A percentile compares a stretch with the other conserved stretches of the same genome.
phyloP scores from a whole-genome alignment of 768 basidiomycete genomes.

The Butyriboletus loyo region DNA sequence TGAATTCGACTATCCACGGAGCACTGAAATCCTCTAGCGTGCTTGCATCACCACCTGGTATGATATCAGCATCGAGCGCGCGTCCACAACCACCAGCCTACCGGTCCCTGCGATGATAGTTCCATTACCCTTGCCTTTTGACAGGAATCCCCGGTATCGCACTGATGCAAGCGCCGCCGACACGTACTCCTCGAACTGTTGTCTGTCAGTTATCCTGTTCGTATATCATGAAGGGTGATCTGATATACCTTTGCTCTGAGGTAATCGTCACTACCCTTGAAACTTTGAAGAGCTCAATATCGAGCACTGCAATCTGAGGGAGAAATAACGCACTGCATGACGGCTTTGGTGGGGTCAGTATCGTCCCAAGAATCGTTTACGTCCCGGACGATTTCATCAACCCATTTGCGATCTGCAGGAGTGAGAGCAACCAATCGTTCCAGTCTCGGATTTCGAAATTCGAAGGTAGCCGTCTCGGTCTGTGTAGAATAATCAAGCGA shows the following conservation, averaged over 20 bases:
- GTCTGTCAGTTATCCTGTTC: neutral
- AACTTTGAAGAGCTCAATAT: constrained; percentile 44
- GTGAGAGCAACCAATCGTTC: constrained; percentile 80
- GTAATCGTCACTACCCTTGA: constrained; percentile 96
- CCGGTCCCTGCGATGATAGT: constrained; percentile 67
- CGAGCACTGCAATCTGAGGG: neutral
- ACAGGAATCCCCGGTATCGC: constrained; percentile 84
- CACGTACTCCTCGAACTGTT: constrained; percentile 88
- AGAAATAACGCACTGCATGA: constrained; percentile 58
- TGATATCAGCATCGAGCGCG: constrained; percentile 20
- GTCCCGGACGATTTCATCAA: constrained; percentile 88
- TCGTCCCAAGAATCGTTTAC: constrained; percentile 81
- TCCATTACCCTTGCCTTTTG: constrained; percentile 60
- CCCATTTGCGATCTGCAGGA: constrained; percentile 94
- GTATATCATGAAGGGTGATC: neutral
- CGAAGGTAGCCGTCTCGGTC: constrained; percentile 84
- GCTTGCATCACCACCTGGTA: constrained; percentile 50
- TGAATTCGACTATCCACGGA: constrained; percentile 86
- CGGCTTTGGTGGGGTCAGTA: constrained; percentile 52
- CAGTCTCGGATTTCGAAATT: constrained; percentile 80
- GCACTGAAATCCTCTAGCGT: constrained; percentile 81
- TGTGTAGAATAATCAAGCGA: constrained; percentile 29
- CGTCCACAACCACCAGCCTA: constrained; percentile 11
- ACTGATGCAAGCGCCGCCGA: constrained; percentile 83
- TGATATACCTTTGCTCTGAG: constrained; percentile 70